These are phyloP conservation scores for Tuber borchii DNA, from an alignment of 495 filamentous ascomycete species.

Conservation along the genomic window DNA sequence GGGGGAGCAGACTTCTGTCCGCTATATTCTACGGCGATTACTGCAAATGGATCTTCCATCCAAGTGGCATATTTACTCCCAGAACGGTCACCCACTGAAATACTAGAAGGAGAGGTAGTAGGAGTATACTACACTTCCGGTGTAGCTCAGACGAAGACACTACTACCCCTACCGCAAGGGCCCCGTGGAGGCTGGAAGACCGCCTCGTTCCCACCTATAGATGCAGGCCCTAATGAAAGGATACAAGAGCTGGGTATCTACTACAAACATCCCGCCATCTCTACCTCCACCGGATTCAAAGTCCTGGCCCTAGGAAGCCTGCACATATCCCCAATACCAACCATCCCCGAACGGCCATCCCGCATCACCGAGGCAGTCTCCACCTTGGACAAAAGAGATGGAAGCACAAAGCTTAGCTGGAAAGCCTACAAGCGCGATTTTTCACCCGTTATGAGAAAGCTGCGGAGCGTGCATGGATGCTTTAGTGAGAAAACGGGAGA, in stretches of 20 bases:
- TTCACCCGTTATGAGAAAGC: background rate
- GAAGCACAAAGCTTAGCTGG: conserved; percentile 28
- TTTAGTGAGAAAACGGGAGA: conserved; percentile 34
- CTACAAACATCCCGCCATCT: background rate
- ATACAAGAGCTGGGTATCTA: background rate
- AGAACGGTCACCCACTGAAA: background rate
- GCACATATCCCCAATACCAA: background rate
- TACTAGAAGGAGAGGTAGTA: conserved; percentile 13
- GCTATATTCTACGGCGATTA: conserved; percentile 24
- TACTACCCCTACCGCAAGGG: background rate
- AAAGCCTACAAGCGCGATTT: conserved; percentile 19
- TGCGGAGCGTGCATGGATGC: conserved; percentile 4
- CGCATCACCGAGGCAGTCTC: conserved; percentile 19
- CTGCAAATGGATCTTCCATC: conserved; percentile 14
- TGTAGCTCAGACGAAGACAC: conserved; percentile 11
- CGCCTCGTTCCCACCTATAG: background rate
- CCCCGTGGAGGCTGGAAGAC: background rate
- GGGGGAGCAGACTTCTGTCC: conserved; percentile 18
- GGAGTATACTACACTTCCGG: conserved; percentile 26
- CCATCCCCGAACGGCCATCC: conserved; percentile 9
- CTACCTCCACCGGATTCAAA: background rate
- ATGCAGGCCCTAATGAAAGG: background rate
- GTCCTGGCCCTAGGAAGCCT: background rate
- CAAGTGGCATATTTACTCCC: conserved; percentile 30
- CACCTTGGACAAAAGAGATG: background rate